Base-by-base conservation (phyloP, 352 stramenopile genomes). In the Pythium dissimile region DNA sequence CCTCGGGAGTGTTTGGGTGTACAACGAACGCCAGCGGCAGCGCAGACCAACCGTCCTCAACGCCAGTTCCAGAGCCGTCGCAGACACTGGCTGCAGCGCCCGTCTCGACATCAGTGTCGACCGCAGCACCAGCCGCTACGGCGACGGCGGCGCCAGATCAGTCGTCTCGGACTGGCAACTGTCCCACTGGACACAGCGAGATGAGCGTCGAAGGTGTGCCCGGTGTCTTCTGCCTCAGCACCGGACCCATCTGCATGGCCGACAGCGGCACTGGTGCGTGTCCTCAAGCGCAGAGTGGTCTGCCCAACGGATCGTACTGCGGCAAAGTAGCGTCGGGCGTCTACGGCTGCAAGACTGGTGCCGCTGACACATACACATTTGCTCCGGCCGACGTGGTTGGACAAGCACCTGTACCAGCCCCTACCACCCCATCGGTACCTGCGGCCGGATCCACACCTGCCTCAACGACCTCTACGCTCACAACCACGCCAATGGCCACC, bases 261-360 rank as follows among this genome's bases (percentile, higher is more conserved):
- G 24, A 58, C 4, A 10, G 46, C 9, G 27, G 16, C 24, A 56
- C 30, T 12, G 59, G 59, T 9, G 23, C 35, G 1, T 66, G 59
- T 54, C 59, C 59, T 12, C 43, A 35, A 15, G 21, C 43, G 16
- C 59, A 61, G 28, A n/a, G 16, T 15, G 59, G 50, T 18, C 50
- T 66, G 5, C 49, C 49, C 15, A 42, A 61, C 27, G 59, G 59
- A 15, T 45, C 59, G 6, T 56, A 60, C 42, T 66, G 59, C 41
- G 51, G 49, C 12, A 1, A 41, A 5, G 59, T 66, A 4, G 20
- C 31, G 4, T 49, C 49, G 3, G 50, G 50, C 1, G 59, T 66
- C 15, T 61, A 61, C 42, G 59, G 59, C 26, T 66, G 59, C 51
- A 64, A 64, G 44, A 13, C 16, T n/a, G 34, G 34, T 15, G 13